phyloP scores from a whole-genome alignment of 2,329 filamentous ascomycete species.

The Falciphora oryzae region DNA sequence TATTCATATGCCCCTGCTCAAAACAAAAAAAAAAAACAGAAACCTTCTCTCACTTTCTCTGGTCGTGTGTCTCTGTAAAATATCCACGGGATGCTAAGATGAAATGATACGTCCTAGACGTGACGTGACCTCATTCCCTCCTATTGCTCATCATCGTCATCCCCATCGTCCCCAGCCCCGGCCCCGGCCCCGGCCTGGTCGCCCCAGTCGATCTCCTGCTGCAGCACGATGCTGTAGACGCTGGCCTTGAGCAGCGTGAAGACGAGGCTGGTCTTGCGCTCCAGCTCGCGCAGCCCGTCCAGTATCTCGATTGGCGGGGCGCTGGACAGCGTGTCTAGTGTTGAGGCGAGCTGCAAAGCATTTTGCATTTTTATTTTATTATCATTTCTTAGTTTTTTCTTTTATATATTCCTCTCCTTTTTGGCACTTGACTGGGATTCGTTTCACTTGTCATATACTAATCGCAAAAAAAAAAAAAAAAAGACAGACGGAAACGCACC shows the following conservation, averaged over 20 bases:
- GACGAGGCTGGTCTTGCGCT: conserved; percentile 90
- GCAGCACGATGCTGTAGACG: conserved; percentile 96
- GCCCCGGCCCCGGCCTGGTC: conserved; percentile 29
- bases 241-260: conserved; percentile 96
- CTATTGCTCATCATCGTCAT: neutral
- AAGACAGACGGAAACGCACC: conserved; percentile 39
- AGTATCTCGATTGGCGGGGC: conserved; percentile 75
- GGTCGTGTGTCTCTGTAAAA: neutral
- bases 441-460: too few species aligned
- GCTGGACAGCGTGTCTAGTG: conserved; percentile 58
- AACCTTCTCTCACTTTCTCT: neutral
- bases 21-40: neutral
- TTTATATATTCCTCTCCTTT: conserved; percentile 1
- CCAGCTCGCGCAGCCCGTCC: conserved; percentile 78
- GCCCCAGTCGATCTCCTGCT: conserved; percentile 81
- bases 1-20: conserved; percentile 4
- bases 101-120: too few species aligned
- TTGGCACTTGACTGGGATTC: neutral
- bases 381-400: neutral
- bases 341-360: conserved; percentile 46
- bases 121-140: too few species aligned
- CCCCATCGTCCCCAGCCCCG: neutral
- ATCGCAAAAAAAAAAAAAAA: neutral
- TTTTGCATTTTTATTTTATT: neutral
- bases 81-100: too few species aligned